Base-by-base conservation (phyloP, 768 basidiomycete genomes). In the Russula emetica region DNA sequence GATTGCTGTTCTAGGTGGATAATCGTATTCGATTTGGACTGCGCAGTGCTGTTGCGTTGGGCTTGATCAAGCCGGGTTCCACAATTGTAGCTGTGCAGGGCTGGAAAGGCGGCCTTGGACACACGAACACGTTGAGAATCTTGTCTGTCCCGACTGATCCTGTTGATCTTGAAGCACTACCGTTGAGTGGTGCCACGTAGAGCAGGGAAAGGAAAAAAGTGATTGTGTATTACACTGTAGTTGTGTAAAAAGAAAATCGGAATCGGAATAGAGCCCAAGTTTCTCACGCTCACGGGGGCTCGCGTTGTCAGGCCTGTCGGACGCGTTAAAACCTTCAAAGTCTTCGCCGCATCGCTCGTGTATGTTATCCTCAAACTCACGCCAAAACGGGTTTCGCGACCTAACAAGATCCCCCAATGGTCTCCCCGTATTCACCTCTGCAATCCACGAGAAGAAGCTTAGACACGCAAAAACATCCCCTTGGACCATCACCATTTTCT, bases 71-170 rank as follows among this genome's bases (percentile, higher is more conserved):
- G 71, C 85, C 92, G 42, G 92, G 93, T 60, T 86, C 86, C 58
- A 92, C 94, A 28, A 83, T 99, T 71, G 81, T 98, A 67, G 96
- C 96, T 55, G 90, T 99, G 5, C 97, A 98, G 76, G 97, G 97
- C n/a, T 99, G 96, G 96, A 96, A 94, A 79, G 92, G 94, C 50
- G 97, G 97, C 63, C 84, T 97, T 51, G 95, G 94, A 36, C 94
- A 97, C 78, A 95, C 93, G 68, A 94, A 95, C 80, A 94, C 92
- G 14, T 79, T 94, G 62, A 87, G 92, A 55, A 83, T 94, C 66
- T 76, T 94, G 69, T 85, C 84, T 45, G 92, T 94, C 51, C 92
- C 92, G 20, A 92, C 88, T 26, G 90, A 93, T 70, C 66, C 76
- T 38, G 89, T 87, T 56, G 92, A 94, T 73, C 77, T 94, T 58